phyloP scores from a whole-genome alignment of 78 protist genomes.

The Dictyostelium intermedium region DNA sequence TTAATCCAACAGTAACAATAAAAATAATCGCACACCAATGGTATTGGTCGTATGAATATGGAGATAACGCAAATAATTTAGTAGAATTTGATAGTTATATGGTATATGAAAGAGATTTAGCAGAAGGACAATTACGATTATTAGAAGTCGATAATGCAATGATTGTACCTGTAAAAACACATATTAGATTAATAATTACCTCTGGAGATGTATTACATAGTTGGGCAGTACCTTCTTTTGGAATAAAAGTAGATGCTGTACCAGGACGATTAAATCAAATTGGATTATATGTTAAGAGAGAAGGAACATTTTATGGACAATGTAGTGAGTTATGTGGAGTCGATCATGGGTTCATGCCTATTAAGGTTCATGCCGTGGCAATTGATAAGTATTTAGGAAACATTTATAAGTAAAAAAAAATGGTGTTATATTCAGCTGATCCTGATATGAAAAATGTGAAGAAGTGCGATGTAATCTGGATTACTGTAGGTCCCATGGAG shows the following conservation, averaged over 20 bases:
- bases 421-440: no score
- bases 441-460: no score
- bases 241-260: conserved; percentile 33
- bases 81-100: conserved; percentile 38
- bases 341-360: conserved; percentile 14
- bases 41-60: no score
- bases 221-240: conserved; percentile 27
- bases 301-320: conserved; percentile 9
- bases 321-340: conserved; percentile 35
- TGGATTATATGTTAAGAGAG: conserved; percentile 24
- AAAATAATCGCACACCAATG: no score
- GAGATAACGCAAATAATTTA: neutral
- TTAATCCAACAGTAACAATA: conserved; percentile 12
- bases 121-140: neutral
- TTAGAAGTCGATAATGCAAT: conserved; percentile 4
- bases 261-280: conserved; percentile 32
- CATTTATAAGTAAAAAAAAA: neutral
- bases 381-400: neutral
- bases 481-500: no score
- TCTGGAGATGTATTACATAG: conserved; percentile 34
- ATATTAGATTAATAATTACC: conserved; percentile 3
- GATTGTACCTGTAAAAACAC: conserved; percentile 12
- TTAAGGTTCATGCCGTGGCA: neutral
- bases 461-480: no score
- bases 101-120: conserved; percentile 29